Evolutionary conservation across 169 alveolate genomes (phyloP).

Genomic region (Plasmodium inui): DNA sequence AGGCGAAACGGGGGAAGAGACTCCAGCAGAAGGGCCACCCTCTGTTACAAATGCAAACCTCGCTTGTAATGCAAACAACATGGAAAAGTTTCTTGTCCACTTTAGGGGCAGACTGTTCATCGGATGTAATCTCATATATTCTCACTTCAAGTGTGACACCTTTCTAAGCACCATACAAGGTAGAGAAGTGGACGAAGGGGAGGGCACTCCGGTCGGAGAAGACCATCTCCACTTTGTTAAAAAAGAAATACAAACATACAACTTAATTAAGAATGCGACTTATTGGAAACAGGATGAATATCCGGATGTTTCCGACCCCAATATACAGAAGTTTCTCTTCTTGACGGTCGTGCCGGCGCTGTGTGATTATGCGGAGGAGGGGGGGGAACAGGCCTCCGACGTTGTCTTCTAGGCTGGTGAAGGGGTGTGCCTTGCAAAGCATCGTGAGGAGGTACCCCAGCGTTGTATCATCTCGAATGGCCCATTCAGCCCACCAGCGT

Average conservation of each 20-base stretch:
- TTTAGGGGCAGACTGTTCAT: conserved; percentile 68
- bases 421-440: background rate
- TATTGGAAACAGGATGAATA: conserved; percentile 76
- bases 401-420: conserved; percentile 7
- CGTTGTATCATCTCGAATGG: background rate
- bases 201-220: background rate
- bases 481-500: background rate
- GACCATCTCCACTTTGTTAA: background rate
- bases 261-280: conserved; percentile 23
- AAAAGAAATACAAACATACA: conserved; percentile 65
- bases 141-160: conserved; percentile 51
- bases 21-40: background rate
- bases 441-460: background rate
- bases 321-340: conserved; percentile 36
- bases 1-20: background rate
- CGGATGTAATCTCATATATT: conserved; percentile 33
- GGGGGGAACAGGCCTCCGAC: background rate
- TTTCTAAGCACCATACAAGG: conserved; percentile 20
- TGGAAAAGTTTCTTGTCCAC: conserved; percentile 55
- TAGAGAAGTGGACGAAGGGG: background rate
- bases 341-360: conserved; percentile 10
- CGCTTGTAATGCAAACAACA: background rate
- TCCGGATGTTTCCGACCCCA: conserved; percentile 57
- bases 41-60: background rate
- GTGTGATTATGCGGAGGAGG: background rate